A percentile compares a stretch with the other conserved stretches of the same genome.
phyloP scores from a whole-genome alignment of 495 filamentous ascomycete species.

The Penicillium angulare region DNA sequence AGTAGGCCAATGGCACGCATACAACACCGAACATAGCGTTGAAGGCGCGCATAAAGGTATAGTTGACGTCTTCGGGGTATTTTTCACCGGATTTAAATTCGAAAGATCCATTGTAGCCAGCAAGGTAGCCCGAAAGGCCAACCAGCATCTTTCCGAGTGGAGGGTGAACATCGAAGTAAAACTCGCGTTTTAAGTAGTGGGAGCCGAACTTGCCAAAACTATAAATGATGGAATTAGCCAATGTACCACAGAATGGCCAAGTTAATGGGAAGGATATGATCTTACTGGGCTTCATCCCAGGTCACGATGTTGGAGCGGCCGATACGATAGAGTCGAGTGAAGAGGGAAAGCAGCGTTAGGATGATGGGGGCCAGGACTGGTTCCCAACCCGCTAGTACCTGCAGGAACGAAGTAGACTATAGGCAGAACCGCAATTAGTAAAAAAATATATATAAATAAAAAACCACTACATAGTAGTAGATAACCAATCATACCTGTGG shows the following conservation, averaged over 20 bases:
- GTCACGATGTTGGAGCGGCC: conserved; percentile 94
- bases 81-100: conserved; percentile 98
- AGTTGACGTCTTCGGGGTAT: conserved; percentile 91
- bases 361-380: conserved; percentile 82
- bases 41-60: conserved; percentile 98
- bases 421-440: background rate
- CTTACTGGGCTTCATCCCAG: conserved; percentile 98
- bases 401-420: conserved; percentile 47
- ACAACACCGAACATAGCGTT: conserved; percentile 92
- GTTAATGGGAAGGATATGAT: background rate
- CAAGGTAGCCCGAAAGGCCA: conserved; percentile 89
- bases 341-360: conserved; percentile 85
- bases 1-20: conserved; percentile 93
- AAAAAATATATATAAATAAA: no score
- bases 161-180: conserved; percentile 99
- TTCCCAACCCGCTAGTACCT: conserved; percentile 75
- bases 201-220: conserved; percentile 99
- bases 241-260: conserved; percentile 3
- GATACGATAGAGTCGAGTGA: conserved; percentile 94
- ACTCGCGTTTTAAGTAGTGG: conserved; percentile 96
- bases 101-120: conserved; percentile 98
- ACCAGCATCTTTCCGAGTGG: conserved; percentile 98
- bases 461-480: background rate
- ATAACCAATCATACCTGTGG: conserved; percentile 29
- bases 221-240: conserved; percentile 23